A percentile compares a stretch with the other conserved stretches of the same genome.
Conservation (phyloP, 2,329 filamentous ascomycete genomes). For the Phialemoniopsis sp. region DNA sequence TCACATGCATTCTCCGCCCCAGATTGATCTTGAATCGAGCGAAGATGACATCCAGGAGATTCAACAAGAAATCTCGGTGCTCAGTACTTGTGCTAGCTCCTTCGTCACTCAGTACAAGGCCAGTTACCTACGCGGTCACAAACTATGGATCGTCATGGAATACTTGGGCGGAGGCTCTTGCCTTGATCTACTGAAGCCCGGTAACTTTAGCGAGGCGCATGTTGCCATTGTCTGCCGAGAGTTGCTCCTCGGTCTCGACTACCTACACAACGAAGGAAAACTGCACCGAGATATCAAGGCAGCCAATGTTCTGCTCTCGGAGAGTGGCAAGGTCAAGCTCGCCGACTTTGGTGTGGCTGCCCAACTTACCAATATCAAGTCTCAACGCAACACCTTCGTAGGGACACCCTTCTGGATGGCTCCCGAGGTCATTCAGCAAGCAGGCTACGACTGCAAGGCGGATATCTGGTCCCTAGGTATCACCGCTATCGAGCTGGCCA, state of each 20-base stretch:
- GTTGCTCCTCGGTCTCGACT: slow-evolving; percentile 83
- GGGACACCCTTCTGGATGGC: slow-evolving; percentile 98
- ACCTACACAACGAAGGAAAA: slow-evolving; percentile 89
- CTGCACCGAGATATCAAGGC: slow-evolving; percentile 97
- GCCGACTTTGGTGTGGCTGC: slow-evolving; percentile 97
- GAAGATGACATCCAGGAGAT: slow-evolving; percentile 98
- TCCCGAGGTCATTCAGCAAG: slow-evolving; percentile 88
- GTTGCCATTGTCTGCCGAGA: slow-evolving; percentile 94
- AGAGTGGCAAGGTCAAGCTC: slow-evolving; percentile 86
- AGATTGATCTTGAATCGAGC: slow-evolving; percentile 99
- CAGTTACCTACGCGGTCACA: slow-evolving; percentile 92
- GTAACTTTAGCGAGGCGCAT: slow-evolving; percentile 80
- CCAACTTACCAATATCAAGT: slow-evolving; percentile 96
- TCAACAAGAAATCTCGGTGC: slow-evolving; percentile 91
- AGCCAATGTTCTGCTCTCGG: slow-evolving; percentile 90
- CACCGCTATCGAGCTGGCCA: slow-evolving; percentile 83
- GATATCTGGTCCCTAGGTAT: slow-evolving; percentile 94
- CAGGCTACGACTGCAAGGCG: slow-evolving; percentile 79
- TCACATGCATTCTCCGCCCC: slow-evolving; percentile 11
- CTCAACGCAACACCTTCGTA: slow-evolving; percentile 94
- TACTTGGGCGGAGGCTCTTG: slow-evolving; percentile 94
- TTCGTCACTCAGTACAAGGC: slow-evolving; percentile 96
- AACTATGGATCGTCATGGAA: slow-evolving; percentile 99
- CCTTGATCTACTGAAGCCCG: slow-evolving; percentile 88
- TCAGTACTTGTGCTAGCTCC: slow-evolving; percentile 90